A percentile compares a stretch with the other conserved stretches of the same genome.
These are phyloP conservation scores for Globisporangium spinosum DNA, from an alignment of 352 stramenopile genomes.

Conservation along the genomic window DNA sequence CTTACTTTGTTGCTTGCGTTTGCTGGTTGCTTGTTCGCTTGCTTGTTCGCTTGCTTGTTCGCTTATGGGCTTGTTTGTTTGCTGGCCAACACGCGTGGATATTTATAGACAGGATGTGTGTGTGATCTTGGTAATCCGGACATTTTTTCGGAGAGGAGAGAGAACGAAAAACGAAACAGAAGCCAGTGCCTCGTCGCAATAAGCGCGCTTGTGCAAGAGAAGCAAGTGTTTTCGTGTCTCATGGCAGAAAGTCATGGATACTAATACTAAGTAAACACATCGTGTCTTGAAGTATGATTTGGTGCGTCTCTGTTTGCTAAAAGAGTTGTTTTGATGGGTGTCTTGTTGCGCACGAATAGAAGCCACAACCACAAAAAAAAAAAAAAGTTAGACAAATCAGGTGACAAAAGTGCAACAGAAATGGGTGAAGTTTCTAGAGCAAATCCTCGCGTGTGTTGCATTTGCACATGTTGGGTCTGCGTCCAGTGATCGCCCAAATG, in stretches of 20 bases:
- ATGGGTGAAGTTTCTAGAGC: background rate
- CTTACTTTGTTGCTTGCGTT: background rate
- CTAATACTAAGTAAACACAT: background rate
- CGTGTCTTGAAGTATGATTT: background rate
- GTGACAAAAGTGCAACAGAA: background rate
- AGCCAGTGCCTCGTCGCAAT: background rate
- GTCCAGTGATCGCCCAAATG: no score
- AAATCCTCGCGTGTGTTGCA: background rate
- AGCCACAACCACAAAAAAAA: background rate
- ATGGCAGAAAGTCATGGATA: background rate
- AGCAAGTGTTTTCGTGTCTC: background rate
- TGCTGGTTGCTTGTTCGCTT: background rate
- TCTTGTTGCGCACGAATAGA: constrained; percentile 3
- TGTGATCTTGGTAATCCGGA: background rate
- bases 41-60: constrained; percentile 2
- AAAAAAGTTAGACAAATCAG: constrained; percentile 2
- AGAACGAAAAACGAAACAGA: constrained; percentile 7
- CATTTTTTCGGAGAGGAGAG: background rate
- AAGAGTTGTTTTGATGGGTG: constrained; percentile 19
- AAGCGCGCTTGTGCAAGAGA: background rate
- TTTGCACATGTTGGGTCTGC: background rate
- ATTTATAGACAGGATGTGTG: constrained; percentile 5
- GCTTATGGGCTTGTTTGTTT: background rate
- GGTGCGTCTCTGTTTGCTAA: background rate
- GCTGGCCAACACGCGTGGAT: background rate